These are phyloP conservation scores for Terfezia claveryi DNA, from an alignment of 495 filamentous ascomycete genomes.

Conservation along the genomic window DNA sequence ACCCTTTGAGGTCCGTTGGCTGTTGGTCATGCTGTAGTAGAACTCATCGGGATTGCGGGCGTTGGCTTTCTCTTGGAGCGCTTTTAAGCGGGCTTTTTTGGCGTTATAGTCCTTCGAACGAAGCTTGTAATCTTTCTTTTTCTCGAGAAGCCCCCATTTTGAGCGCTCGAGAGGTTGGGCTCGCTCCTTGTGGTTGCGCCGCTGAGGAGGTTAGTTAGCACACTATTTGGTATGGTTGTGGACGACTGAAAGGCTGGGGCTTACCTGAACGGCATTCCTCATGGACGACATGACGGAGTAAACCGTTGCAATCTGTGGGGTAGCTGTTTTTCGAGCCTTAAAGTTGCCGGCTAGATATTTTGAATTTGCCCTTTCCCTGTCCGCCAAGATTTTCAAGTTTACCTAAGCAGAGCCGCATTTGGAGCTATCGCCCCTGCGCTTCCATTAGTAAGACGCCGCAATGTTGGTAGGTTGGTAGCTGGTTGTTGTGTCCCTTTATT, in stretches of 20 bases:
- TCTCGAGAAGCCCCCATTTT: constrained; percentile 70
- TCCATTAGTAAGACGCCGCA: no score
- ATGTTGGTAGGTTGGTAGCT: no score
- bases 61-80: constrained; percentile 55
- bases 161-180: constrained; percentile 62
- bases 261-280: constrained; percentile 52
- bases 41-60: constrained; percentile 94
- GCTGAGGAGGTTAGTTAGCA: constrained; percentile 3
- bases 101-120: constrained; percentile 70
- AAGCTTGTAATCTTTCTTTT: constrained; percentile 89
- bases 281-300: constrained; percentile 45
- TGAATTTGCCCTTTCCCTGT: not conserved
- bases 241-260: not conserved
- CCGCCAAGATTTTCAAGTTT: not conserved
- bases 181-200: constrained; percentile 64
- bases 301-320: not conserved
- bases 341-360: no score
- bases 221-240: no score
- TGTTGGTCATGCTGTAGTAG: constrained; percentile 69
- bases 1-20: constrained; percentile 22
- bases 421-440: not conserved
- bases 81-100: constrained; percentile 61
- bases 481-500: no score
- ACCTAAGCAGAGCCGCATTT: not conserved
- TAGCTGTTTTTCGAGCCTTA: not conserved